Evolutionary conservation across 2,329 filamentous ascomycete species (phyloP), one percentile per base, ranked within the genome.

Genomic region (Amauroascus niger): DNA sequence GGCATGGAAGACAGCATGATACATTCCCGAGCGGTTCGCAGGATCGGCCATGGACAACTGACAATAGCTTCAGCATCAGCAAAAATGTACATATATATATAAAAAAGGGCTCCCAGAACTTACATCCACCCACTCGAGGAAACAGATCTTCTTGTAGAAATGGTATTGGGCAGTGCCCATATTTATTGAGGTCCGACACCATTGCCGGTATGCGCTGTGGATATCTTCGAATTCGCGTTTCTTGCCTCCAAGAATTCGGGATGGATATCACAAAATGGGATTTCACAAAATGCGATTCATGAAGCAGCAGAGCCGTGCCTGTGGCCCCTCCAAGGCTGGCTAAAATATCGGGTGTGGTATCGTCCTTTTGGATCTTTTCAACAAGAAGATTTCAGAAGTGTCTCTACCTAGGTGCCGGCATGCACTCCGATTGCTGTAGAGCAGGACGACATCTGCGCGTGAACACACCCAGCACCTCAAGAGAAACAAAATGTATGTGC

Each of bases 1-100:
- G 93, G 68, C 93, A 98, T 57, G 93, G 93, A 54, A 98, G 70
- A 68, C 93, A 98, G 69, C 93, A 98, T 33, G 74, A 75, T 3
- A 82, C 61, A 33, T 75, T 74, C 9, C 63, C 58, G 8, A 78
- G 60, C 0, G 67, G 60, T 44, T 79, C 72, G 67, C 78, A 87
- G 59, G 83, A 76, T 55, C 84, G 77, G 54, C 82, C 82, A 20
- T 74, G 71, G 39, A 82, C 65, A 63, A 79, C 83, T 86, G 58
- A 16, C 50, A 28, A 30, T 4, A 11, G 33, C 14, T 51, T 26
- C 30, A 26, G 24, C 35, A 40, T 45, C 50, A 57, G 48, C 35
- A 5, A 20, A 14, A 30, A 28, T 43, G 30, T n/a, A n/a, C n/a
- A n/a, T n/a, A n/a, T n/a, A n/a, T n/a, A n/a, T n/a, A n/a, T n/a